Conservation (phyloP, 768 basidiomycete genomes). For the Hygrocybe coccinea region DNA sequence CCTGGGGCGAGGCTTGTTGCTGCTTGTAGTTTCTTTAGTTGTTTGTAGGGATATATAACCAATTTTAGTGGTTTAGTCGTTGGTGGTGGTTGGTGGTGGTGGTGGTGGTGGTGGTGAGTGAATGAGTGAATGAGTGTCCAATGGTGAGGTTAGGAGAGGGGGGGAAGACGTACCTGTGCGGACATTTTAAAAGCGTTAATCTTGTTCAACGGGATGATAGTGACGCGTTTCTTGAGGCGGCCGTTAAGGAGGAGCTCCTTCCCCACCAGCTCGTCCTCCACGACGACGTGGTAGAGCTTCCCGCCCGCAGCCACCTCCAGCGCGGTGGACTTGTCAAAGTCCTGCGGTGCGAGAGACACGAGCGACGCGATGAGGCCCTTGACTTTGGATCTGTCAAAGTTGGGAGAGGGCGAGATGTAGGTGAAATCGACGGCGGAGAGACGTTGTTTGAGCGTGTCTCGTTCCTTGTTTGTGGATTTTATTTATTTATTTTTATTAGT, state of each 20-base stretch:
- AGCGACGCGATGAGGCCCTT: constrained; percentile 90
- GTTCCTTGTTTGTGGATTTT: constrained; percentile 41
- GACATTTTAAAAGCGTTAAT: constrained; percentile 58
- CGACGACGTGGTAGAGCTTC: constrained; percentile 88
- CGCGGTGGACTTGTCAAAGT: constrained; percentile 80
- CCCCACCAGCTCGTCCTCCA: constrained; percentile 85
- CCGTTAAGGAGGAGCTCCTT: constrained; percentile 75
- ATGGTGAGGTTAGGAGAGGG: too few species aligned
- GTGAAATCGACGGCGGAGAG: constrained; percentile 76
- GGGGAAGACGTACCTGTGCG: constrained; percentile 36
- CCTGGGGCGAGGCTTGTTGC: constrained; percentile 70
- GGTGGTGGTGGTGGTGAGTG: too few species aligned
- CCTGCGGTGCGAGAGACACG: constrained; percentile 63
- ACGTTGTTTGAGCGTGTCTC: constrained; percentile 61
- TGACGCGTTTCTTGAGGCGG: constrained; percentile 78
- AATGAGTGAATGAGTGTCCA: too few species aligned
- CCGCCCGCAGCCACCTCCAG: constrained; percentile 89
- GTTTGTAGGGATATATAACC: background rate
- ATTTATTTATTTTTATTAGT: too few species aligned
- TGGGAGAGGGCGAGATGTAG: constrained; percentile 68
- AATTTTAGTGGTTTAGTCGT: too few species aligned
- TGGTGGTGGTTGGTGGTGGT: too few species aligned
- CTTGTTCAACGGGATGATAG: constrained; percentile 91
- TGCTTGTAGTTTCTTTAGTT: constrained; percentile 63
- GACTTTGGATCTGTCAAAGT: constrained; percentile 81